Evolutionary conservation across 345 rosid genomes (phyloP), one percentile per base, ranked within the genome.

Genomic region (Eutrema yunnanense): DNA sequence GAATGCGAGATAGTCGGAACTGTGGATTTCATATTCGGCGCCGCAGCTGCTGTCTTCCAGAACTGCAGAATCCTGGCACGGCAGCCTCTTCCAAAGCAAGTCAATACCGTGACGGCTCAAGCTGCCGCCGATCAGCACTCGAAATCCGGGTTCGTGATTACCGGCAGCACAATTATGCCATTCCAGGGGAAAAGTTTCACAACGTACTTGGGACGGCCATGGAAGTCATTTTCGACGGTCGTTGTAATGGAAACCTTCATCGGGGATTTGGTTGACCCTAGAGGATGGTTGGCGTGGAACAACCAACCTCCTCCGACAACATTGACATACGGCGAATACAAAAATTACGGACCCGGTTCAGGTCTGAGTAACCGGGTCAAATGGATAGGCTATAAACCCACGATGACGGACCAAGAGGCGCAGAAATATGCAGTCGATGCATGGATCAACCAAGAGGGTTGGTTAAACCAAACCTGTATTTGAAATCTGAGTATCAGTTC

Each of bases 201-300:
- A 16, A 16, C 32, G 32, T 29, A 29, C 2, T 29, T 34, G 3
- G 96, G 97, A 3, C 78, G 91, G 80, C 96, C 97, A 1, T 91
- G 97, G 96, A 89, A 85, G 55, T 52, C 53, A 0, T 85, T n/a
- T 52, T 81, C 97, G 12, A 89, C 92, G 0, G 85, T 92, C 0
- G 87, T 87, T 2, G 79, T 91, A 0, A 88, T 88, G 96, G 86
- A 84, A 77, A 81, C 88, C 1, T 5, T 41, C 0, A 80, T 91
- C 32, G 92, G 71, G 62, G 96, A 96, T 12, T 91, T 90, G 90
- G 75, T 2, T 0, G 22, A 22, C 22, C 22, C 1, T 22, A 22
- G 1, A 22, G 1, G 22, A 22, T 22, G 22, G 22, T 1, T 22
- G 22, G 69, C 73, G 53, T 91, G 97, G 97, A 80, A 79, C 51